Percentiles rank a stretch among this genome's conserved stretches.
Conservation (phyloP, 2,329 filamentous ascomycete genomes). For the Didymella arachidicola region DNA sequence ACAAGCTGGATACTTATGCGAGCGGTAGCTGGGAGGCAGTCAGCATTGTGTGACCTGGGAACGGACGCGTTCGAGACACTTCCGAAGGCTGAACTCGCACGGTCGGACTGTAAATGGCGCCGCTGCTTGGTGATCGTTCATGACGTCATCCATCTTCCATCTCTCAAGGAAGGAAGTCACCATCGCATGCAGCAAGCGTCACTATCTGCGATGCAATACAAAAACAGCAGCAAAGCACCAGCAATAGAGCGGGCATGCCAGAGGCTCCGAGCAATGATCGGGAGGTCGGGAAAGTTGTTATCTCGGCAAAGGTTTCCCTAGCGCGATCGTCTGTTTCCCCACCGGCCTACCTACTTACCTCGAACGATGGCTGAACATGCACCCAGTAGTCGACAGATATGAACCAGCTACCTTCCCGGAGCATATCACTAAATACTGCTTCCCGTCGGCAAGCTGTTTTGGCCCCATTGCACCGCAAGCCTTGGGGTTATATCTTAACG, state of each 20-base stretch:
- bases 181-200: background rate
- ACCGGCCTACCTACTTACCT: background rate
- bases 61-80: background rate
- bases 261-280: background rate
- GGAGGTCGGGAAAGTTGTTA: background rate
- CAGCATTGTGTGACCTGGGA: background rate
- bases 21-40: conserved; percentile 11
- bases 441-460: background rate
- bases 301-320: background rate
- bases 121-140: background rate
- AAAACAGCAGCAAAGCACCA: background rate
- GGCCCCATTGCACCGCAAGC: background rate
- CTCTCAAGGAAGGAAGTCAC: background rate
- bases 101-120: conserved; percentile 15
- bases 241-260: background rate
- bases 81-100: conserved; percentile 6
- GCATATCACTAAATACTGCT: background rate
- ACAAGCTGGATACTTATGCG: conserved; percentile 26
- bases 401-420: background rate
- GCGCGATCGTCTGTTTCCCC: background rate
- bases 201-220: background rate
- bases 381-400: background rate
- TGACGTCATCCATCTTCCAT: background rate
- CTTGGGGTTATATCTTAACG: background rate
- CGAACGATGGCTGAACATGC: background rate